Conservation (phyloP, 169 alveolate genomes). For the Theileria parva region DNA sequence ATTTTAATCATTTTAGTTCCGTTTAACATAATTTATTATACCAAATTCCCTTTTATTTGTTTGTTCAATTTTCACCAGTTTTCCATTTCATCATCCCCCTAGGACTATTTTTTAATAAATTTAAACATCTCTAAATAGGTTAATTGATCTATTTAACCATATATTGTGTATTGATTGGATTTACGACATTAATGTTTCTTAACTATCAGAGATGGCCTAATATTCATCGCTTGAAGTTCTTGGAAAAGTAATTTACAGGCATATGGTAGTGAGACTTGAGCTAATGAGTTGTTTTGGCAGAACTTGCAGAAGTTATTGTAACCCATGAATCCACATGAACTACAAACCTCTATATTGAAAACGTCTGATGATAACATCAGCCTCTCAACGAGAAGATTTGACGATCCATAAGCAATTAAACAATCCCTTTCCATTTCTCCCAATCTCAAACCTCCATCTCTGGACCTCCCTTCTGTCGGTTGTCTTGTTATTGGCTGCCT, state of each 20-base stretch:
- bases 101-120: too few relatives aligned
- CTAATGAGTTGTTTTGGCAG: slow-evolving; percentile 82
- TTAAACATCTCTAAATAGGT: background rate
- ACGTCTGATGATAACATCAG: slow-evolving; percentile 96
- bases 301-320: slow-evolving; percentile 91
- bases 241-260: slow-evolving; percentile 91
- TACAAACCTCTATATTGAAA: slow-evolving; percentile 94
- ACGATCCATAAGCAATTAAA: slow-evolving; percentile 98
- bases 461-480: slow-evolving; percentile 99
- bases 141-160: background rate
- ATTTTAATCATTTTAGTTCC: background rate
- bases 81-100: background rate
- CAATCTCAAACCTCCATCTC: slow-evolving; percentile 98
- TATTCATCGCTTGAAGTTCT: slow-evolving; percentile 89
- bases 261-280: slow-evolving; percentile 89
- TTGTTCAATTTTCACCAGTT: too few relatives aligned
- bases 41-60: background rate
- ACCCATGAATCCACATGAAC: slow-evolving; percentile 93
- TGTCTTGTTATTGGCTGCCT: slow-evolving; percentile 96
- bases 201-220: slow-evolving; percentile 67
- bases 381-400: slow-evolving; percentile 95
- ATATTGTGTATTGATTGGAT: background rate
- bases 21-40: too few relatives aligned
- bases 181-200: background rate
- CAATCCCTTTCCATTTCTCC: slow-evolving; percentile 99